Evolutionary conservation across 768 basidiomycete genomes (phyloP).

Genomic region (Hirschioporus abietinus): DNA sequence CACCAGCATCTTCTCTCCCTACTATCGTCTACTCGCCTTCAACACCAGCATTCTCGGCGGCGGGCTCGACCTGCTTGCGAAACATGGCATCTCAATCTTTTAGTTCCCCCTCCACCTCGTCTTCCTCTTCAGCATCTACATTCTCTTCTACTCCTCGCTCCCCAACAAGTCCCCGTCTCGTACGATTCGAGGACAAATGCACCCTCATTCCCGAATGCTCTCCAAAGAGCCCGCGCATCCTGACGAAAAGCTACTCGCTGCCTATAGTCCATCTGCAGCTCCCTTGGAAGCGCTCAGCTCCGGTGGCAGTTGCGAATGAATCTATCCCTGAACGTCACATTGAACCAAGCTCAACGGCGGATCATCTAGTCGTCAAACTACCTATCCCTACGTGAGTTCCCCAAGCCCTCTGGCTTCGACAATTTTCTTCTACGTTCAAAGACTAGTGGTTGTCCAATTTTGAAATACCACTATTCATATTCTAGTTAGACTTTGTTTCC

Average conservation of each 20-base stretch:
- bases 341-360: conserved; percentile 28
- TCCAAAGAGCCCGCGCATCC: conserved; percentile 42
- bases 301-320: conserved; percentile 16
- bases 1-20: not conserved
- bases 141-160: not conserved
- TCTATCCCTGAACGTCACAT: conserved; percentile 15
- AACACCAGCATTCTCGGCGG: not conserved
- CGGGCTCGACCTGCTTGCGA: not conserved
- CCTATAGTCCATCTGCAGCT: conserved; percentile 33
- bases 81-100: not conserved
- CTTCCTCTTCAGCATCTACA: not conserved
- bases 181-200: conserved; percentile 71
- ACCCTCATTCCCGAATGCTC: conserved; percentile 55
- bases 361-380: conserved; percentile 52
- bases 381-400: conserved; percentile 53
- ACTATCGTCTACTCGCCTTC: not conserved
- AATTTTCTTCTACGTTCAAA: not conserved
- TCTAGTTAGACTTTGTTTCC: not conserved
- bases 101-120: not conserved
- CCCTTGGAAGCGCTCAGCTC: conserved; percentile 43
- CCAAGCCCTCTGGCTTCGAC: not conserved
- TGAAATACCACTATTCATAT: not conserved
- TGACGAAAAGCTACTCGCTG: conserved; percentile 63
- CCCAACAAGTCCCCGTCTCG: conserved; percentile 23
- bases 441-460: not conserved